These are phyloP conservation scores for Alternaria tenuissima DNA, from an alignment of 2,329 filamentous ascomycete genomes.

Conservation along the genomic window DNA sequence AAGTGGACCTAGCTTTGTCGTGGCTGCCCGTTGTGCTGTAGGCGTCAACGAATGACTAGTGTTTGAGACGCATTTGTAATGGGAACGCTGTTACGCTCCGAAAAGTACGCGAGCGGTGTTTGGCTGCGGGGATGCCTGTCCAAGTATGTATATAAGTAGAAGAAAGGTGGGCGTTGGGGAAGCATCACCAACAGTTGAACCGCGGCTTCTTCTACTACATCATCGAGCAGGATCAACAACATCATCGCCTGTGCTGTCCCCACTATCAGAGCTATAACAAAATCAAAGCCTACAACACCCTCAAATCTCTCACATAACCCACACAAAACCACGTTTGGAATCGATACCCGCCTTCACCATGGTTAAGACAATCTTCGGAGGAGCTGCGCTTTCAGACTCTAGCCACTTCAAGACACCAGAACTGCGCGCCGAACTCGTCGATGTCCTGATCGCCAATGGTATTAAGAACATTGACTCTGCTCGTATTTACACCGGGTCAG, in stretches of 20 bases:
- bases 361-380: slow-evolving; percentile 52
- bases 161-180: not conserved
- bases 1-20: not conserved
- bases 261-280: not conserved
- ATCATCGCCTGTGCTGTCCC: slow-evolving; percentile 7
- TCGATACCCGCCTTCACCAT: slow-evolving; percentile 15
- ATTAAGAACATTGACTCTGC: slow-evolving; percentile 54
- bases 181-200: slow-evolving; percentile 1
- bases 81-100: not conserved
- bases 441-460: slow-evolving; percentile 42
- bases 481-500: slow-evolving; percentile 53
- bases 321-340: not conserved
- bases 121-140: not conserved
- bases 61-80: slow-evolving; percentile 1
- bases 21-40: not conserved
- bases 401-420: slow-evolving; percentile 24
- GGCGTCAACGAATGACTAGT: not conserved
- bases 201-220: not conserved
- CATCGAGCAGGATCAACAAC: not conserved
- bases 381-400: slow-evolving; percentile 33
- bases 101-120: not conserved
- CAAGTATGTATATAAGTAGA: slow-evolving; percentile 5
- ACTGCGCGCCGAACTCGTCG: slow-evolving; percentile 30
- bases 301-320: not conserved
- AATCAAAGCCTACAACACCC: not conserved